phyloP scores from a whole-genome alignment of 2,329 filamentous ascomycete species.

The Aspergillus thermomutatus region DNA sequence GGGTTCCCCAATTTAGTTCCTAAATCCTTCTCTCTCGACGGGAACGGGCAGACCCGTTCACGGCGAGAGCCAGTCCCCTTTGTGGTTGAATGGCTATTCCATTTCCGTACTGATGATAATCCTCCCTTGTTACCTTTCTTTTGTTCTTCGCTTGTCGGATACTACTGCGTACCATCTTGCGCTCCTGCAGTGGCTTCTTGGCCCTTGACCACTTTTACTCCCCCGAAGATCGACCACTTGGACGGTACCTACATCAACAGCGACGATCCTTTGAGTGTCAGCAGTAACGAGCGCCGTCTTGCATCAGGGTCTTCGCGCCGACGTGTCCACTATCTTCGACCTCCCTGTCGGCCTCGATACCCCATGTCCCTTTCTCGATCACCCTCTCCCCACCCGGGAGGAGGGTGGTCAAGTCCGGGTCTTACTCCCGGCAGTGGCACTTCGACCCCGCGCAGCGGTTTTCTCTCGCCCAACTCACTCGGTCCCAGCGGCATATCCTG shows the following conservation, averaged over 20 bases:
- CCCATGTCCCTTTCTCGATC: conserved; percentile 82
- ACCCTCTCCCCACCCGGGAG: conserved; percentile 77
- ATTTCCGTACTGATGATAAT: not conserved
- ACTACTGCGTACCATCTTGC: not conserved
- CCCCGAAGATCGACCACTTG: not conserved
- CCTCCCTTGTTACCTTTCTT: not conserved
- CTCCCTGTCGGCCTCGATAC: conserved; percentile 52
- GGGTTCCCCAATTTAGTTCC: not conserved
- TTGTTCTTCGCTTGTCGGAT: not conserved
- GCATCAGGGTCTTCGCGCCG: not conserved
- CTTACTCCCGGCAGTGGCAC: conserved; percentile 69
- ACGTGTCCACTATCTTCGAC: not conserved
- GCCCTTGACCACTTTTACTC: not conserved
- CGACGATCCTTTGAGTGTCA: not conserved
- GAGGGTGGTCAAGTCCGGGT: conserved; percentile 84
- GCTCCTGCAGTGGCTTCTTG: not conserved
- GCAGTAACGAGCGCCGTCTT: not conserved
- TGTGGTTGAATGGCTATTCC: not conserved
- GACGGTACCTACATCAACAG: not conserved
- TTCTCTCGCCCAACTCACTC: conserved; percentile 20
- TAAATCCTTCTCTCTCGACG: not conserved
- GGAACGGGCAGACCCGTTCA: not conserved
- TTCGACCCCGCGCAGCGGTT: conserved; percentile 59
- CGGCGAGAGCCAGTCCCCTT: not conserved
- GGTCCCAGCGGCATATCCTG: conserved; percentile 59